Percentiles rank a stretch among this genome's conserved stretches.
phyloP scores from a whole-genome alignment of 768 basidiomycete species.

The Pisolithus orientalis region DNA sequence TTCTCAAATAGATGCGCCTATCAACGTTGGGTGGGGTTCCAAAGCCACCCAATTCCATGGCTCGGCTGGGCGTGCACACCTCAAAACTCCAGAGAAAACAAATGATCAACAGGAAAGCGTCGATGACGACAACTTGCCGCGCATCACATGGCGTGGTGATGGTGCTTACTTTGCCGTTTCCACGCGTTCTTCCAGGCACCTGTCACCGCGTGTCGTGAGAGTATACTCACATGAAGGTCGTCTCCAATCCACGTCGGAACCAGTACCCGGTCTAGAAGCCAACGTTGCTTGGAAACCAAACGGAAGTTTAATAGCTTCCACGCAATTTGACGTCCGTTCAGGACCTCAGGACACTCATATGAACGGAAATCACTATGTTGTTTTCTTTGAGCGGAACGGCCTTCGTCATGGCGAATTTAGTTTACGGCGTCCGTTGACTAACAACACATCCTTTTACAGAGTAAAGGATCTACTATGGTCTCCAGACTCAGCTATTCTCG shows the following conservation, averaged over 20 bases:
- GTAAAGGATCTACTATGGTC: slow-evolving; percentile 83
- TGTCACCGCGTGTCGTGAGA: slow-evolving; percentile 19
- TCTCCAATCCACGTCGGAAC: slow-evolving; percentile 82
- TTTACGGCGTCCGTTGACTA: slow-evolving; percentile 35
- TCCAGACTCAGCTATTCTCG: slow-evolving; percentile 78
- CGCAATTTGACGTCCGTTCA: slow-evolving; percentile 71
- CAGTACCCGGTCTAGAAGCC: slow-evolving; percentile 77
- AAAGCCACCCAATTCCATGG: slow-evolving; percentile 98
- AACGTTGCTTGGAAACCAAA: slow-evolving; percentile 79
- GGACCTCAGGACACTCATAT: slow-evolving; percentile 63
- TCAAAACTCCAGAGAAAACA: slow-evolving; percentile 41
- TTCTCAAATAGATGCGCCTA: slow-evolving; percentile 60
- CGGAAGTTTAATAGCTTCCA: slow-evolving; percentile 77
- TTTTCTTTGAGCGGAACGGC: slow-evolving; percentile 96
- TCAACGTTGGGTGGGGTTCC: slow-evolving; percentile 97
- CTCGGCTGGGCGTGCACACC: slow-evolving; percentile 72
- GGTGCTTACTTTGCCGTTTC: slow-evolving; percentile 85
- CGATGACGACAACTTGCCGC: slow-evolving; percentile 64
- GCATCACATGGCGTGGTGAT: slow-evolving; percentile 93
- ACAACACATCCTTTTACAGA: slow-evolving; percentile 55
- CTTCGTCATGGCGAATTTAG: slow-evolving; percentile 86
- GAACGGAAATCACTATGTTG: slow-evolving; percentile 71
- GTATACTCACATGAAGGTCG: slow-evolving; percentile 41
- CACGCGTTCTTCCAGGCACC: slow-evolving; percentile 44
- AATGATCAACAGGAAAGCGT: slow-evolving; percentile 47